Evolutionary conservation across 495 filamentous ascomycete genomes (phyloP), one percentile per base, ranked within the genome.

Genomic region (Penicillium simplicissimum): DNA sequence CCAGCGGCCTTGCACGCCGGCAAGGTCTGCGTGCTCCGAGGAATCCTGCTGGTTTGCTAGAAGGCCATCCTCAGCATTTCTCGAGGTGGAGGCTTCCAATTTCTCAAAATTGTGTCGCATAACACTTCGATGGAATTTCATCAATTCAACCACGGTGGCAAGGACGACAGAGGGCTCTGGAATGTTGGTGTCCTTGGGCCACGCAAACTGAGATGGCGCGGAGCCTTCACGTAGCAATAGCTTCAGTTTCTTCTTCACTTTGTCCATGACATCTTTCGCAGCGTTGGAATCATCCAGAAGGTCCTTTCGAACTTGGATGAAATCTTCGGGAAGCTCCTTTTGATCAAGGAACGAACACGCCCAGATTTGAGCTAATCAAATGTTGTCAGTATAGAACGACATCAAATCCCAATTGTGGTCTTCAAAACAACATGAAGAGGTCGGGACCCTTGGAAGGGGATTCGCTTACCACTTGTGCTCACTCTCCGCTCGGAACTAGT

Each of bases 251-350:
- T 97, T 98, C 81, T 98, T 98, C 49, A 98, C 95, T 72, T 96
- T 97, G 75, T 98, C 95, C 93, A 97, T 98, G 66, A 96, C 93
- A 75, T 98, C 96, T 73, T 98, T 98, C 55, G 95, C 95, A n/a
- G 95, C 95, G 76, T 98, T 98, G 1, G 92, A 96, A 70, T 98
- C 95, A 72, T 98, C 95, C 8, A 98, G 81, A 2, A 98, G 82
- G 73, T 98, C 93, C 72, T 98, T 98, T 45, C 95, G 86, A 59
- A 98, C 85, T 52, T 87, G 88, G 63, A 97, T 93, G 57, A 87
- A 90, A 57, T 95, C 89, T 43, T 90, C 84, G 0, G 90, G 86
- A 15, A 96, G 75, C 45, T 96, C 89, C 73, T 96, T 93, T 72
- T 90, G 84, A 57, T 92, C 88, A 54, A 97, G 82, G 72, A 98